Evolutionary conservation across 306 rosid species (phyloP).

Genomic region (Trifolium repens): DNA sequence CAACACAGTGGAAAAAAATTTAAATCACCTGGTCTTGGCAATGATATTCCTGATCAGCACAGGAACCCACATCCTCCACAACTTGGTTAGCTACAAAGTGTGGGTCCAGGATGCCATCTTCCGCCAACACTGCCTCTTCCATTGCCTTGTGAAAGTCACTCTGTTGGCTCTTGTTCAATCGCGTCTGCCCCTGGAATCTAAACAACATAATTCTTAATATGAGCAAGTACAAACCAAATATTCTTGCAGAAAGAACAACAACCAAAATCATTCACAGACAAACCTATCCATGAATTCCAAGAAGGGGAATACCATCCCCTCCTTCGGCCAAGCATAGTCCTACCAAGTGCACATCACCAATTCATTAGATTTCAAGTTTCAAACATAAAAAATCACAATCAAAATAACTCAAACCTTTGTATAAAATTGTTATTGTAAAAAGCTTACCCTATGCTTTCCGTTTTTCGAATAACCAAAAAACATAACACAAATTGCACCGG

Average conservation of each 20-base stretch:
- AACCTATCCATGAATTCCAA: constrained; percentile 84
- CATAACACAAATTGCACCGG: constrained; percentile 82
- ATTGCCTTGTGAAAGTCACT: constrained; percentile 79
- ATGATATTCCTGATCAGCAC: constrained; percentile 46
- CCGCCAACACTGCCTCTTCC: constrained; percentile 88
- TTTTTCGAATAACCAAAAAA: constrained; percentile 87
- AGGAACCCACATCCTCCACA: constrained; percentile 47
- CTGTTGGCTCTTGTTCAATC: constrained; percentile 66
- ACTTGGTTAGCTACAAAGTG: constrained; percentile 43
- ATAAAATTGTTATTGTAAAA: not conserved
- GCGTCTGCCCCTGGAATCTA: constrained; percentile 89
- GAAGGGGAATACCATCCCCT: constrained; percentile 85
- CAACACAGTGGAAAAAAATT: constrained; percentile 31
- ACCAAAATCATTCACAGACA: constrained; percentile 19
- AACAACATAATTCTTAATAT: constrained; percentile 25
- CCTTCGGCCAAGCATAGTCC: constrained; percentile 94
- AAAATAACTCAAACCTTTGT: not conserved
- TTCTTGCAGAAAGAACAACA: constrained; percentile 4
- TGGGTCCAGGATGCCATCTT: constrained; percentile 63
- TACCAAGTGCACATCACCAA: constrained; percentile 52
- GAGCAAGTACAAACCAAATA: constrained; percentile 15
- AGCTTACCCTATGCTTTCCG: constrained; percentile 75
- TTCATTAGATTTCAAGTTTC: constrained; percentile 32
- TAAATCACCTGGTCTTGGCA: constrained; percentile 52
- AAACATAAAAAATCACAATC: constrained; percentile 12